These are phyloP conservation scores for Sideroxylon spinosum DNA, from an alignment of 179 eudicot species.

Conservation along the genomic window DNA sequence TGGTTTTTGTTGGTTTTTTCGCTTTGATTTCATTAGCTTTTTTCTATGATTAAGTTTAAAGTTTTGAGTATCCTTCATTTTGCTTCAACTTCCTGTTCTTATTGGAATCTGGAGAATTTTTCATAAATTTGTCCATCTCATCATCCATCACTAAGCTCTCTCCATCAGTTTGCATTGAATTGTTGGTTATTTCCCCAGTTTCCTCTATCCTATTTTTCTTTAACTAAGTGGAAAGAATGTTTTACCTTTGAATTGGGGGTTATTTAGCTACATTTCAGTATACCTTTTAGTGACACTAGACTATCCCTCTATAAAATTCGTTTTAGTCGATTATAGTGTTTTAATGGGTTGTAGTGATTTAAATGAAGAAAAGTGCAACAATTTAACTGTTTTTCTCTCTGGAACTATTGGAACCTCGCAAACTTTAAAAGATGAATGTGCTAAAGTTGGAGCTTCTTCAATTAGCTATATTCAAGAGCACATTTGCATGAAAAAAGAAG, in stretches of 20 bases:
- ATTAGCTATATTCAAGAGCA: constrained; percentile 5
- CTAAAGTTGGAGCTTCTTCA: constrained; percentile 15
- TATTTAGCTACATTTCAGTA: not conserved
- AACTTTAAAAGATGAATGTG: constrained; percentile 23
- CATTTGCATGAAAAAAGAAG: constrained; percentile 18
- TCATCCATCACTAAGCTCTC: not conserved
- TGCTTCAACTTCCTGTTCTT: not conserved
- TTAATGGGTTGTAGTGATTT: constrained; percentile 24
- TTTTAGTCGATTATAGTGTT: not conserved
- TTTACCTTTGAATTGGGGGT: not conserved
- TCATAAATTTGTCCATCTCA: not conserved
- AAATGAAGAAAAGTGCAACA: constrained; percentile 79
- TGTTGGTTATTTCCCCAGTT: not conserved
- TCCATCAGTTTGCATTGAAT: not conserved
- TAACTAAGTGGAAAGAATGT: not conserved
- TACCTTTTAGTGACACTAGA: not conserved
- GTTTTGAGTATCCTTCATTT: not conserved
- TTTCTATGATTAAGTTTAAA: constrained; percentile 1
- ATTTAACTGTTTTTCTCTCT: constrained; percentile 78
- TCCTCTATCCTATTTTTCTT: not conserved
- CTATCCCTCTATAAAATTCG: not conserved
- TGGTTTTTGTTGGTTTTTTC: not conserved
- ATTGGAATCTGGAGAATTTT: not conserved
- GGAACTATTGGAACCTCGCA: constrained; percentile 30
- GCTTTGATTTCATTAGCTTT: not conserved